phyloP scores from a whole-genome alignment of 805 yeast genomes.

The Candida ficus region DNA sequence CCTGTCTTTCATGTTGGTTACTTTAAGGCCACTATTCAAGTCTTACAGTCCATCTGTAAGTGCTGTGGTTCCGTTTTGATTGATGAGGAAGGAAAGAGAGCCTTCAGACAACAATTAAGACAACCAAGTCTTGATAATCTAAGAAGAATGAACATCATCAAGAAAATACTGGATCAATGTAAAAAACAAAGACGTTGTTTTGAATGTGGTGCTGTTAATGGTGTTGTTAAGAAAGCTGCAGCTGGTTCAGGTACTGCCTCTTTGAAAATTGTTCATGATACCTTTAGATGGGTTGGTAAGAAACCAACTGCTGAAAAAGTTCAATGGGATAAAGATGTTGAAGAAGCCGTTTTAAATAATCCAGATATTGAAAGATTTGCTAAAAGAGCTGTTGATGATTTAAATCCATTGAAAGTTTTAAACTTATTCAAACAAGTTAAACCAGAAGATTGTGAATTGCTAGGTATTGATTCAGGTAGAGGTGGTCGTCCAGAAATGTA shows the following conservation, averaged over 20 bases:
- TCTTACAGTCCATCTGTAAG: constrained; percentile 88
- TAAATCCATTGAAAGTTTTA: constrained; percentile 86
- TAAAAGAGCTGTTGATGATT: constrained; percentile 85
- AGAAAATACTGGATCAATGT: constrained; percentile 83
- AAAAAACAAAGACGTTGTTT: constrained; percentile 91
- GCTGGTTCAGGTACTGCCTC: constrained; percentile 92
- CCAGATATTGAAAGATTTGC: constrained; percentile 88
- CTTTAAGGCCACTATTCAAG: constrained; percentile 84
- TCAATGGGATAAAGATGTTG: constrained; percentile 84
- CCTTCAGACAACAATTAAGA: constrained; percentile 71
- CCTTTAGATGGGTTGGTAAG: constrained; percentile 93
- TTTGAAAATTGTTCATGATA: constrained; percentile 89
- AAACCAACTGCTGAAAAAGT: constrained; percentile 79
- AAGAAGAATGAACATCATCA: constrained; percentile 84
- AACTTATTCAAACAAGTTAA: constrained; percentile 80
- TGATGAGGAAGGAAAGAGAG: constrained; percentile 65
- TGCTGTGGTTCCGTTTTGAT: constrained; percentile 75
- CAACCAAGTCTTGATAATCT: constrained; percentile 87
- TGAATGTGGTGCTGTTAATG: constrained; percentile 83
- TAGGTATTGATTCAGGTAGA: constrained; percentile 83
- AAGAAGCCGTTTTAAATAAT: constrained; percentile 61
- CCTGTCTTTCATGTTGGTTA: constrained; percentile 98
- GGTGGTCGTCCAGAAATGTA: constrained; percentile 96
- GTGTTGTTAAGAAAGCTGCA: constrained; percentile 95
- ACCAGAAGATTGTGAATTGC: constrained; percentile 85